Base-by-base conservation (phyloP, 805 yeast genomes). In the Starmera caribaea region DNA sequence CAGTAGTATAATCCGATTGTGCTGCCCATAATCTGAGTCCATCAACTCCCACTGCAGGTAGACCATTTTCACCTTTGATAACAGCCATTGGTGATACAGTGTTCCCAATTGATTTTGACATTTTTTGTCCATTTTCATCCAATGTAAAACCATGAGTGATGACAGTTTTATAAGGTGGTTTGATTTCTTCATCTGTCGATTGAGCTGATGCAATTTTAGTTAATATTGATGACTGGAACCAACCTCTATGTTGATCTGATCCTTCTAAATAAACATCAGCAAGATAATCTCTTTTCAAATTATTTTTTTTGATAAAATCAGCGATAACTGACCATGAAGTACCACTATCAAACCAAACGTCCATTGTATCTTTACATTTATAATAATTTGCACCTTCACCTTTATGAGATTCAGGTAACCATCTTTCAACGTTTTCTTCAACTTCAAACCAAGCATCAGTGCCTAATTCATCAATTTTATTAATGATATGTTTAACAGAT, bases 311-410 rank as follows among this genome's bases (percentile, higher is more conserved):
- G 3, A 49, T 44, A 29, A 68, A 62, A 38, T 69, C 66, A 2
- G 59, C 55, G 16, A 82, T 63, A 35, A 74, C 69, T 10, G 76
- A 72, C 97, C 98, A 92, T 29, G 92, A 80, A 1, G 95, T 76
- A 0, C 99, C 99, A 32, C 95, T 83, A 59, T 92, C 99, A 63
- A 92, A 90, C 99, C 99, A 92, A 15, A 92, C 98, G 61, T 92
- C 99, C 88, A 92, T 83, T 0, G 98, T 92, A 50, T 92, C 98
- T 34, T 68, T 73, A 1, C 96, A 90, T 51, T 85, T 81, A 17
- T 54, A 52, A 45, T 69, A 82, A 3, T 64, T 49, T 3, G 50
- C 40, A 0, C 77, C 80, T 26, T 63, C 51, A 14, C 50, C 57
- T 21, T 65, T 58, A 40, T 65, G 63, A 2, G 59, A 49, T 3